Conservation (phyloP, 163 green algal genomes). For the Volvox carteri region DNA sequence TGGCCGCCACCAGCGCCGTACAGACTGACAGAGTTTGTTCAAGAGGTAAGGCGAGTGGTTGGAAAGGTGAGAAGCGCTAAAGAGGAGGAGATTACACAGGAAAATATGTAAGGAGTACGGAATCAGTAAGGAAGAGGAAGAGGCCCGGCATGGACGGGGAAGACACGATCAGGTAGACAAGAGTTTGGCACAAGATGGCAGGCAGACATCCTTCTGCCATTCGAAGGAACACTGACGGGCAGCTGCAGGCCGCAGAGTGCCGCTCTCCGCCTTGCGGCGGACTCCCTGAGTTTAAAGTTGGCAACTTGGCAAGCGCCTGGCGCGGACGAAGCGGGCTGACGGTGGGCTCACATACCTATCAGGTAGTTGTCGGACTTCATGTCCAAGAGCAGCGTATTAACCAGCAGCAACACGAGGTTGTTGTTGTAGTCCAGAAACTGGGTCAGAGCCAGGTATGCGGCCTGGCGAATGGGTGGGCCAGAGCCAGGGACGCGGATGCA, state of each 20-base stretch:
- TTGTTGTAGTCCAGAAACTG: conserved; percentile 94
- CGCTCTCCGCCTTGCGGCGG: background rate
- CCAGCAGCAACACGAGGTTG: conserved; percentile 95
- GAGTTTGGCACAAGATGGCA: no score
- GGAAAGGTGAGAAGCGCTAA: no score
- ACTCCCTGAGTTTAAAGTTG: no score
- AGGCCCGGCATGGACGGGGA: no score
- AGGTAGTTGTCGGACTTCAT: conserved; percentile 96
- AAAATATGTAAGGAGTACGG: no score
- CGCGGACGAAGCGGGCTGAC: no score
- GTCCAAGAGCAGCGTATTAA: conserved; percentile 96
- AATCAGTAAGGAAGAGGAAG: no score
- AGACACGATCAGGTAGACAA: no score
- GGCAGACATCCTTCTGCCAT: no score
- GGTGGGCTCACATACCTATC: conserved; percentile 75
- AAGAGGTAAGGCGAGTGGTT: background rate
- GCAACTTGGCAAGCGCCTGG: no score
- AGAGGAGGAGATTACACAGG: no score
- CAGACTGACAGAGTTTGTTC: conserved; percentile 73
- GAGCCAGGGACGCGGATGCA: background rate
- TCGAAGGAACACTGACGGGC: no score
- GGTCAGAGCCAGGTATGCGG: conserved; percentile 93
- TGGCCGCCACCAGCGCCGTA: conserved; percentile 87
- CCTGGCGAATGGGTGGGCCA: conserved; percentile 63
- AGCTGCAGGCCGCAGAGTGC: background rate